Conservation (phyloP, 768 basidiomycete species). For the Suillus hirtellus region DNA sequence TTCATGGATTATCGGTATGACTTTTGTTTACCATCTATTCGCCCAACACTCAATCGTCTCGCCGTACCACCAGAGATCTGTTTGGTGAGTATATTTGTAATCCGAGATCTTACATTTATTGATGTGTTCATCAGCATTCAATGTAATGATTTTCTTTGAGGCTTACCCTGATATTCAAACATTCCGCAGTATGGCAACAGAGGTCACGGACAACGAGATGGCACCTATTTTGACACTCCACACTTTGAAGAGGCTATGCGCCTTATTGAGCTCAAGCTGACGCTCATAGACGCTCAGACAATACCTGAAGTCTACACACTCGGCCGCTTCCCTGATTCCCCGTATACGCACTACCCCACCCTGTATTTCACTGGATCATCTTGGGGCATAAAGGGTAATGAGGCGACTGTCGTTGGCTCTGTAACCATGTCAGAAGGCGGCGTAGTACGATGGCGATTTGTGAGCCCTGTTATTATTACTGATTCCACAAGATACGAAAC, state of each 20-base stretch:
- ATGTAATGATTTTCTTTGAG: slow-evolving; percentile 36
- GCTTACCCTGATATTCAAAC: slow-evolving; percentile 10
- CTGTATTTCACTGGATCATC: slow-evolving; percentile 51
- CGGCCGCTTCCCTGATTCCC: slow-evolving; percentile 24
- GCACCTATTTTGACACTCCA: slow-evolving; percentile 49
- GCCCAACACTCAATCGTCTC: slow-evolving; percentile 29
- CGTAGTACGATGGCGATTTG: slow-evolving; percentile 58
- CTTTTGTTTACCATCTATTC: slow-evolving; percentile 35
- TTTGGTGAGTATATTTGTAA: slow-evolving; percentile 19
- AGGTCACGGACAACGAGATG: slow-evolving; percentile 28
- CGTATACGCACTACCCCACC: slow-evolving; percentile 38
- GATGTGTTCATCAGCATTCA: slow-evolving; percentile 42
- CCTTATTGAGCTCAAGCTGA: slow-evolving; percentile 57
- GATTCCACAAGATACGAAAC: slow-evolving; percentile 2
- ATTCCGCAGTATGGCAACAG: slow-evolving; percentile 18
- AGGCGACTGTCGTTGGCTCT: slow-evolving; percentile 48
- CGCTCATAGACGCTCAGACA: slow-evolving; percentile 38
- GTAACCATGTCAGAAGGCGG: slow-evolving; percentile 50
- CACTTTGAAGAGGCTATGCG: slow-evolving; percentile 66
- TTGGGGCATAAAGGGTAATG: slow-evolving; percentile 41
- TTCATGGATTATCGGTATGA: slow-evolving; percentile 77
- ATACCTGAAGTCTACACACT: slow-evolving; percentile 22
- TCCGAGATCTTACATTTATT: background rate
- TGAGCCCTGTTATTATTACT: slow-evolving; percentile 34
- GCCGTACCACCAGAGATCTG: slow-evolving; percentile 22